Evolutionary conservation across 345 rosid species (phyloP).

Genomic region (Eucalyptus microcorys): DNA sequence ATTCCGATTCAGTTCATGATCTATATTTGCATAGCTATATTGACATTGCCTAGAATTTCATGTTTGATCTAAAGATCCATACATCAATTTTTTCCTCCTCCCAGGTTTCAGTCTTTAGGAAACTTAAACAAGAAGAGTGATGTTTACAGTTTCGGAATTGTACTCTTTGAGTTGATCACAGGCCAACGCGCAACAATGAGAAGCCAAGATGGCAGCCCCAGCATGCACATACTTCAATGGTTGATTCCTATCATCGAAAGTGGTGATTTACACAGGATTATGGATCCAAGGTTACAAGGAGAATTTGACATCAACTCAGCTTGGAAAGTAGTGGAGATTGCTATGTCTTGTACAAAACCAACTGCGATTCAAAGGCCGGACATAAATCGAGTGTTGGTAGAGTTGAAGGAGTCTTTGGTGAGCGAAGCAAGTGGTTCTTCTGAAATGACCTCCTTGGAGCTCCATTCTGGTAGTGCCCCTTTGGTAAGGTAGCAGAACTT

Average conservation of each 20-base stretch:
- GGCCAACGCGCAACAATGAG: conserved; percentile 12
- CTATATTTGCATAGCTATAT: too few relatives aligned
- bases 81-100: neutral
- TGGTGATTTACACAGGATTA: neutral
- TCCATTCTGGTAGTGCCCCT: too few relatives aligned
- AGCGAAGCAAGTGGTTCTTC: too few relatives aligned
- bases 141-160: too few relatives aligned
- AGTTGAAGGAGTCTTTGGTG: conserved; percentile 13
- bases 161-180: conserved; percentile 33
- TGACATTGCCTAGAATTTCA: neutral
- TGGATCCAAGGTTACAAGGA: conserved; percentile 39
- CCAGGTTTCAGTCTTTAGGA: conserved; percentile 11
- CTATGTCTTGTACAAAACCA: conserved; percentile 26
- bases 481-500: too few relatives aligned
- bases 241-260: too few relatives aligned
- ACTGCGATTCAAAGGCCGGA: conserved; percentile 20
- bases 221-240: too few relatives aligned
- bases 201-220: too few relatives aligned
- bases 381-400: conserved; percentile 26
- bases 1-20: neutral
- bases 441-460: too few relatives aligned
- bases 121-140: conserved; percentile 11
- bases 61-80: neutral
- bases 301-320: conserved; percentile 18
- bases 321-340: conserved; percentile 38